Evolutionary conservation across 176 grass and related monocot species (phyloP).

Genomic region (Musa troglodytarum): DNA sequence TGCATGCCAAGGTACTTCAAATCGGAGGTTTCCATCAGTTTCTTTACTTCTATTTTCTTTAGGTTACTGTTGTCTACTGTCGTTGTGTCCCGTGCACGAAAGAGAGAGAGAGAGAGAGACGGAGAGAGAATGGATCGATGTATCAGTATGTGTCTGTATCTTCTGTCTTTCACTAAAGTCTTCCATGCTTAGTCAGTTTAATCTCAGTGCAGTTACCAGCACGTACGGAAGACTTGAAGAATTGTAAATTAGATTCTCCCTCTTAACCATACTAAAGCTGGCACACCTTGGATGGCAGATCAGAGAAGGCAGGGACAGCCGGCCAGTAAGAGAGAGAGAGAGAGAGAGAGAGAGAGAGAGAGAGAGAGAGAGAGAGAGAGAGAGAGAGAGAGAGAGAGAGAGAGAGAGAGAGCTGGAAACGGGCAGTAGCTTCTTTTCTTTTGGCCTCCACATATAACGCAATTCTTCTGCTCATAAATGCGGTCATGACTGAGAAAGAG

Average conservation of each 20-base stretch:
- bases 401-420: background rate
- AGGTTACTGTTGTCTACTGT: slow-evolving; percentile 31
- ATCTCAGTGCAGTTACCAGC: background rate
- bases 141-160: background rate
- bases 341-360: background rate
- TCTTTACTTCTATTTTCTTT: slow-evolving; percentile 31
- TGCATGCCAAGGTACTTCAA: background rate
- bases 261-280: background rate
- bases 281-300: too few species aligned
- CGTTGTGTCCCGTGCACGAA: slow-evolving; percentile 45
- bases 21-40: slow-evolving; percentile 19
- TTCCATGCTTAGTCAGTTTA: background rate
- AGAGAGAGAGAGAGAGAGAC: background rate
- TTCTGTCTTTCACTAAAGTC: background rate
- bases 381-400: background rate
- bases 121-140: background rate
- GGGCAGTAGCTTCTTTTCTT: background rate
- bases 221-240: background rate
- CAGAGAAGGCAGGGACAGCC: too few species aligned
- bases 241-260: background rate
- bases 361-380: background rate
- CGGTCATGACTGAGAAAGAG: background rate
- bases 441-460: background rate
- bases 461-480: background rate
- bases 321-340: background rate